phyloP scores from a whole-genome alignment of 164 flowering plant species.

The Vitis cinerea region DNA sequence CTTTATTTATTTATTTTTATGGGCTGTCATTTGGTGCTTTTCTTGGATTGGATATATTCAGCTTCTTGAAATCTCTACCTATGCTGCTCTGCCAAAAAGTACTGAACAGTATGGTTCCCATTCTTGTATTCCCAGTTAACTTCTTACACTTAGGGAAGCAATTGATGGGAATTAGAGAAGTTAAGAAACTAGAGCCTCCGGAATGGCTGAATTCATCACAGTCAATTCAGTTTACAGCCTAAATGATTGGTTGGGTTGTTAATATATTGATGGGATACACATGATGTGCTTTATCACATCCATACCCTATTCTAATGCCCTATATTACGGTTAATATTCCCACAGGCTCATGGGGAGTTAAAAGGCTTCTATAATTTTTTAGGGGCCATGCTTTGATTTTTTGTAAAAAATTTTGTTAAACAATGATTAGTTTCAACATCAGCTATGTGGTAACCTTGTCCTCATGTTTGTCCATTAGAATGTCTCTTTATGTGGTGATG shows the following conservation, averaged over 20 bases:
- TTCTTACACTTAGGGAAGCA: background rate
- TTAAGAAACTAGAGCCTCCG: no score
- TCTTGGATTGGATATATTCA: background rate
- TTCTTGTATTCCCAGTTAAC: background rate
- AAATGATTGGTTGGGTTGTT: background rate
- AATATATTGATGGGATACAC: no score
- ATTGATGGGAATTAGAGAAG: background rate
- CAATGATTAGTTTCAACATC: conserved; percentile 8
- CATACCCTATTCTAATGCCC: background rate
- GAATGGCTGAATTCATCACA: no score
- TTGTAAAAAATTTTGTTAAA: background rate
- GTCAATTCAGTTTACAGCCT: background rate
- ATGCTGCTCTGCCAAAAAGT: no score
- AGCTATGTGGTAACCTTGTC: conserved; percentile 6
- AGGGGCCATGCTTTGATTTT: conserved; percentile 2
- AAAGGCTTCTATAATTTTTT: background rate
- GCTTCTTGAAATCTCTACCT: no score
- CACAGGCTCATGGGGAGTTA: background rate
- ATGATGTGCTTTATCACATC: background rate
- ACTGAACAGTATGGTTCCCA: background rate
- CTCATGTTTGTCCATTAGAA: conserved; percentile 5
- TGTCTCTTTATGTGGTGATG: conserved; percentile 11
- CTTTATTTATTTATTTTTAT: background rate
- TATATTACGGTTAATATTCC: background rate
- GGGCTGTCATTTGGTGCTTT: background rate